Evolutionary conservation across 345 rosid species (phyloP), one percentile per base, ranked within the genome.

Genomic region (Syzygium aqueum): DNA sequence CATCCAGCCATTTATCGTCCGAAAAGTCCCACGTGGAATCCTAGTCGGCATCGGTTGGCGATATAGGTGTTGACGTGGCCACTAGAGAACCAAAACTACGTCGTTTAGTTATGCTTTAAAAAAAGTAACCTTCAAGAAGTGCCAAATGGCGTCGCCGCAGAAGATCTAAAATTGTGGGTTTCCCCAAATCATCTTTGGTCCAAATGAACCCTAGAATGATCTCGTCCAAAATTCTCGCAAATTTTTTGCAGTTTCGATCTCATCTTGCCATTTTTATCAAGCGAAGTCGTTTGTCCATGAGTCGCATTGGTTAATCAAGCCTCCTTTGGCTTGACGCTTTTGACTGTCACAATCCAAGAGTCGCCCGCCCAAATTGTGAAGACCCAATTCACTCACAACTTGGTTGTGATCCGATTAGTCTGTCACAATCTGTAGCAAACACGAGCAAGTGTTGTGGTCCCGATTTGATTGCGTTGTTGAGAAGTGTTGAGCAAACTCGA

Each of bases 41-140:
- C 63, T 25, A 0, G 63, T 57, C 28, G 5, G 23, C 23, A 53
- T 6, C 7, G 19, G 54, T 21, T 7, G 23, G 56, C 23, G 19
- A 3, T 53, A 8, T 15, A 11, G 25, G 3, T 13, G 2, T 25
- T 27, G 28, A 25, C 14, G 25, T 57, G 63, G 6, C 63, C 14
- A 0, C 14, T 0, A 0, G 7, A 57, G 63, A 57, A n/a, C 5
- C 25, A 57, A 23, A 57, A 57, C 15, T 0, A 57, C 19, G 8
- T 53, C 8, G 3, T 53, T 27, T 57, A 12, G 7, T 25, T 57
- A 23, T 25, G 63, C 15, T 57, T 25, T 25, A 57, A 25, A 57
- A 57, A 57, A 57, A 56, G 46, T 43, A 57, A 57, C 4, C 63
- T 57, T 57, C 23, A 56, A 56, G 61, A 56, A 56, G 61, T 54